These are phyloP conservation scores for Helotiales sp. DNA, from an alignment of 2,329 filamentous ascomycete genomes.

Conservation along the genomic window DNA sequence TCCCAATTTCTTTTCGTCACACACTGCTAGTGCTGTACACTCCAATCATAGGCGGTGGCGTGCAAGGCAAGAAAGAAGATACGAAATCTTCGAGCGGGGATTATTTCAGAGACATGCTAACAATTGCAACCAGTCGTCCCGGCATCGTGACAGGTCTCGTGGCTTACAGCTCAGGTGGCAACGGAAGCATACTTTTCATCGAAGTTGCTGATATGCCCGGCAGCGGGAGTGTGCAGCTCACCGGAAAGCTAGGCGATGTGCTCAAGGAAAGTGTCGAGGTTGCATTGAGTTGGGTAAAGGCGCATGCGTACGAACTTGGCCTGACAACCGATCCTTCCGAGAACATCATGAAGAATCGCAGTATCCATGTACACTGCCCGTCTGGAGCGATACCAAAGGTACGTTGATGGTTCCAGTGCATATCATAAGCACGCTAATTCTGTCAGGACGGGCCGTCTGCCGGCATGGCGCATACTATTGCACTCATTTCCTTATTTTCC, in stretches of 20 bases:
- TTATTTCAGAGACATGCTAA: conserved; percentile 18
- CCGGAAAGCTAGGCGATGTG: conserved; percentile 93
- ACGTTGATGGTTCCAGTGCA: conserved; percentile 46
- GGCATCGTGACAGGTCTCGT: conserved; percentile 96
- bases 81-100: conserved; percentile 16
- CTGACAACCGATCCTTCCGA: conserved; percentile 77
- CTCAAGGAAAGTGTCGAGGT: conserved; percentile 97
- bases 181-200: conserved; percentile 96
- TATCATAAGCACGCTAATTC: neutral
- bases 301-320: conserved; percentile 88
- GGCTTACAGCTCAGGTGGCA: conserved; percentile 87
- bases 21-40: conserved; percentile 5
- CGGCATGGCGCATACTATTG: conserved; percentile 91
- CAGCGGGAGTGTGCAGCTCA: conserved; percentile 86
- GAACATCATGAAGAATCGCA: conserved; percentile 94
- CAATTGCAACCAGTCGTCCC: conserved; percentile 56
- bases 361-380: conserved; percentile 94
- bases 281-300: conserved; percentile 94
- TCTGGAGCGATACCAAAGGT: conserved; percentile 95
- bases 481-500: conserved; percentile 85
- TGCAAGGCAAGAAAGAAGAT: conserved; percentile 17
- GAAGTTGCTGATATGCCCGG: conserved; percentile 98
- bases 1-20: conserved; percentile 1
- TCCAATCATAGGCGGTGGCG: conserved; percentile 3
- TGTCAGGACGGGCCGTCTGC: conserved; percentile 78